Conservation (phyloP, 2,329 filamentous ascomycete species). For the Cladosporium sphaerospermum region DNA sequence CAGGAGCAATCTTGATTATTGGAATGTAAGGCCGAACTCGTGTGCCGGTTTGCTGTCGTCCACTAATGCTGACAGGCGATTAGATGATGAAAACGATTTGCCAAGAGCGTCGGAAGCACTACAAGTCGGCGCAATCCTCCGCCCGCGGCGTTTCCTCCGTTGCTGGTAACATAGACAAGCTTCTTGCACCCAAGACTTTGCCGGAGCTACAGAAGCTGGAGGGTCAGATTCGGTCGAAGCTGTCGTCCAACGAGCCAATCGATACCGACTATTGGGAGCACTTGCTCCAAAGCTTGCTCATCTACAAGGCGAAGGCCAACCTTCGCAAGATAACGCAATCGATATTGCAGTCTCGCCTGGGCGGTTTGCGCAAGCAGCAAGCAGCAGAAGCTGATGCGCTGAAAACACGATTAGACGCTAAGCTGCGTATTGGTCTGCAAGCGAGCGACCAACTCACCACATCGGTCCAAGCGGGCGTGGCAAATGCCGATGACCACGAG, state of each 20-base stretch:
- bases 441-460: conserved; percentile 20
- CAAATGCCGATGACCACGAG: conserved; percentile 7
- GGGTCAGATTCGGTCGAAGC: conserved; percentile 76
- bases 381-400: conserved; percentile 58
- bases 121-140: conserved; percentile 49
- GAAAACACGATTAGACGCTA: conserved; percentile 45
- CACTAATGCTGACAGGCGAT: conserved; percentile 17
- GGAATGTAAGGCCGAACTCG: conserved; percentile 52
- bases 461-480: background rate
- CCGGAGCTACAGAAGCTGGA: conserved; percentile 84
- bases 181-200: conserved; percentile 77
- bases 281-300: conserved; percentile 71
- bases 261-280: conserved; percentile 98
- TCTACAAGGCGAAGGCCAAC: conserved; percentile 89
- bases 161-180: conserved; percentile 77
- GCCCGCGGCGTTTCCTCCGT: conserved; percentile 79
- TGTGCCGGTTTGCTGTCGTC: background rate
- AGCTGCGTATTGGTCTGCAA: conserved; percentile 30
- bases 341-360: conserved; percentile 64
- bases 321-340: conserved; percentile 70
- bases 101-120: conserved; percentile 63
- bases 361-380: conserved; percentile 61
- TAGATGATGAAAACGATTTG: conserved; percentile 79
- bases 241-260: conserved; percentile 82
- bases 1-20: conserved; percentile 74